Evolutionary conservation across 768 basidiomycete genomes (phyloP), one percentile per base, ranked within the genome.

Genomic region (Tricholoma sp.): DNA sequence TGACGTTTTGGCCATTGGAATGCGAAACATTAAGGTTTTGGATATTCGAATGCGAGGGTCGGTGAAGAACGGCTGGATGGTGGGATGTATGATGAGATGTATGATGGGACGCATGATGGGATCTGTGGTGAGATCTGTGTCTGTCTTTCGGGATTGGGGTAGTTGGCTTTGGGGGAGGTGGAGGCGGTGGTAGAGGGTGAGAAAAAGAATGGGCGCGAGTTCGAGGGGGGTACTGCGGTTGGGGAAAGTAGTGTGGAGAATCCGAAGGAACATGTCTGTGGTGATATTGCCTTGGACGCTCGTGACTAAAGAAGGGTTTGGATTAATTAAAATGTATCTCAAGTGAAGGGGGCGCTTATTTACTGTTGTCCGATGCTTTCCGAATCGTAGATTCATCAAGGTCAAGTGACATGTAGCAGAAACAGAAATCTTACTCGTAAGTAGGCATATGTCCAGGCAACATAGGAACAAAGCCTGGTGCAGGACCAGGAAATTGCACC

Each of bases 181-280:
- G 51, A 17, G 33, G 49, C 65, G 80, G 28, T 68, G 69, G 24
- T 20, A 57, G 54, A 2, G 58, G 53, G 15, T 58, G 59, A 33
- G 59, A 53, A 33, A 45, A 47, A 15, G 54, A 49, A 6, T 48
- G 56, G 18, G 57, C 51, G 7, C 50, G 55, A 13, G 32, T 52
- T 6, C 37, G 47, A 10, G 55, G 57, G 8, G 44, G 33, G 53
- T 62, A 58, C 1, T 50, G 17, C 44, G 61, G 61, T 7, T 49
- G 59, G 57, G 20, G 64, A 42, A 29, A 48, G 55, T 24, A 56
- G 37, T 32, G 24, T 11, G 20, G 59, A 53, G 32, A 47, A 51
- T 47, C 50, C 2, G 44, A 57, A 47, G 59, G 63, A 55, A 57
- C 24, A 33, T 44, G 28, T 28, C 60, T 58, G 28, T 61, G 62